Conservation (phyloP, 768 basidiomycete species). For the Termitomyces sp. region DNA sequence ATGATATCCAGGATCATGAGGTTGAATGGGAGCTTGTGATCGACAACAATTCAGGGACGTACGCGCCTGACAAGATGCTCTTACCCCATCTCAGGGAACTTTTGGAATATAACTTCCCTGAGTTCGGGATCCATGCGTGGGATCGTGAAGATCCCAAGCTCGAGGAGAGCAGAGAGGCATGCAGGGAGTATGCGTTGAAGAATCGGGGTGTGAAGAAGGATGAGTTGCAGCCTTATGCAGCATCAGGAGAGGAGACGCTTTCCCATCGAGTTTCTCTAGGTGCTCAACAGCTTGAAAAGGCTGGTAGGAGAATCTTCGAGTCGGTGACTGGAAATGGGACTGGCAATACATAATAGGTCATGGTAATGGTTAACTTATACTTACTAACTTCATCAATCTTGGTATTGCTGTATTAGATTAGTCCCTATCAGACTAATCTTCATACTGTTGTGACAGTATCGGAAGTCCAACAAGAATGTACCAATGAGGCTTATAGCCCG, state of each 20-base stretch:
- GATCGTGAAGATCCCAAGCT: slow-evolving; percentile 54
- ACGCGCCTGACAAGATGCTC: slow-evolving; percentile 65
- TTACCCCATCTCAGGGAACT: slow-evolving; percentile 59
- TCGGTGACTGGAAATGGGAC: neutral
- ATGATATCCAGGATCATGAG: slow-evolving; percentile 47
- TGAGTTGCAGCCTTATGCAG: slow-evolving; percentile 62
- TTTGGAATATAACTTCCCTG: slow-evolving; percentile 72
- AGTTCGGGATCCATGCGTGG: slow-evolving; percentile 52
- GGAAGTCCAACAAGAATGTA: no score
- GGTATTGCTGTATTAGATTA: neutral
- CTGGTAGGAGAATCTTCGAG: neutral
- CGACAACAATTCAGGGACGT: slow-evolving; percentile 86
- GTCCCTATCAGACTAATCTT: neutral
- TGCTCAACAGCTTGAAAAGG: slow-evolving; percentile 9
- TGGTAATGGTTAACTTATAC: no score
- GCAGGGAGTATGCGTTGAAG: slow-evolving; percentile 60
- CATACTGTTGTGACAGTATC: no score
- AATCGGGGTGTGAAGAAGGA: slow-evolving; percentile 56
- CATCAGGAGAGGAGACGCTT: slow-evolving; percentile 52
- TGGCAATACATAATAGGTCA: neutral
- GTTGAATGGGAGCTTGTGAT: slow-evolving; percentile 80
- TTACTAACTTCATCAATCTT: no score
- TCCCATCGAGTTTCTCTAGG: slow-evolving; percentile 22
- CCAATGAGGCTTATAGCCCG: no score
- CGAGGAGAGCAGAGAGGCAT: slow-evolving; percentile 58